Evolutionary conservation across 768 basidiomycete genomes (phyloP), one percentile per base, ranked within the genome.

Genomic region (Rhodotorula taiwanensis): DNA sequence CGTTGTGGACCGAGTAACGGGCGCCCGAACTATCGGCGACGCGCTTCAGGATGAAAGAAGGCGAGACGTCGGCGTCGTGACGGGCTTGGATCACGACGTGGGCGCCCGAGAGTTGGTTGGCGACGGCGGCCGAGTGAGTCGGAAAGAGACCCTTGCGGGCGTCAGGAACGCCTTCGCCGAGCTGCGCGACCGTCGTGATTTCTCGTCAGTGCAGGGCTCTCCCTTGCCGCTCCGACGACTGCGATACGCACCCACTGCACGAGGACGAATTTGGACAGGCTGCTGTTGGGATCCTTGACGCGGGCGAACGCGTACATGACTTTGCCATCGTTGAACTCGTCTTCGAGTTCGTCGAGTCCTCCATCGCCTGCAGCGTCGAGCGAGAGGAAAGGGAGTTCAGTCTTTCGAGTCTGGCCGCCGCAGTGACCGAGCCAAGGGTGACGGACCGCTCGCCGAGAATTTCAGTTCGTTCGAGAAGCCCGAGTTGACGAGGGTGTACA

Each of bases 301-400:
- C 64, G 60, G n/a, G n/a, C 55, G 42, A 64, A 66, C 8, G 66
- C 63, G 44, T 53, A 66, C 61, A 64, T 62, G 43, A 58, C 89
- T 89, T 87, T 81, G 62, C 91, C 93, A 75, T 97, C 92, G 45
- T 86, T 88, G 76, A 97, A 98, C 77, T 94, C 92, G 71, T 97
- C 93, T 73, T 88, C 83, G 4, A 98, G 78, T 71, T 91, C 90
- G 69, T 93, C 87, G 16, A 97, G 80, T 2, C 90, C 89, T n/a
- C 86, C 88, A 58, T 79, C 80, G n/a, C 92, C 92, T 3, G 84
- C 9, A 16, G 36, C 36, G 36, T 86, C 30, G 13, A 50, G 6
- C 23, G 4, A 16, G 48, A 4, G 30, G 33, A 25, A 20, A 33
- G 31, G 13, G 31, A 11, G n/a, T n/a, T n/a, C n/a, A n/a, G n/a